Conservation (phyloP, 495 filamentous ascomycete species). For the Penicillium desertorum region DNA sequence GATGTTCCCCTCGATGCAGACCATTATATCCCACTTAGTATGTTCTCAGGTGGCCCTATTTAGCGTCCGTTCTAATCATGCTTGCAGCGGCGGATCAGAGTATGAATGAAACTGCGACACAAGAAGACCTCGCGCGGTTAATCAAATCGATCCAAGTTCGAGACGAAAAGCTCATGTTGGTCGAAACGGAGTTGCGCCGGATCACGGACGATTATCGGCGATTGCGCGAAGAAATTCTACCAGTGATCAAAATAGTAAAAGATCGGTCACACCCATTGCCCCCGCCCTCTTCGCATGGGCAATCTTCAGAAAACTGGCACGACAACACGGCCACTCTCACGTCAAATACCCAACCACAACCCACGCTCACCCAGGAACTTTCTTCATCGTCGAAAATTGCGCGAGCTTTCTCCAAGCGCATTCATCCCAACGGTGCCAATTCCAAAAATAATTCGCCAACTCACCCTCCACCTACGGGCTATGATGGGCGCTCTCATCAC, state of each 20-base stretch:
- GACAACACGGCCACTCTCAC: constrained; percentile 41
- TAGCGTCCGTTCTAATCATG: constrained; percentile 7
- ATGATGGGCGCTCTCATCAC: constrained; percentile 53
- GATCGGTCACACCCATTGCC: constrained; percentile 88
- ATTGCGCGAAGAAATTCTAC: constrained; percentile 85
- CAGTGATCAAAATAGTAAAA: constrained; percentile 84
- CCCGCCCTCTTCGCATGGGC: constrained; percentile 39
- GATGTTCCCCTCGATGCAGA: constrained; percentile 87
- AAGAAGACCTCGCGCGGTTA: constrained; percentile 86
- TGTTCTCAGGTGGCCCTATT: constrained; percentile 30
- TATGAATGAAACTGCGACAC: constrained; percentile 79
- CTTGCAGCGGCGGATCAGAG: constrained; percentile 80
- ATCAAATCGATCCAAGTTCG: constrained; percentile 82
- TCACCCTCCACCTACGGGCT: constrained; percentile 60
- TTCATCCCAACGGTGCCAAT: constrained; percentile 70
- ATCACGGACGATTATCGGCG: constrained; percentile 82
- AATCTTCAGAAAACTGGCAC: constrained; percentile 28
- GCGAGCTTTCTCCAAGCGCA: constrained; percentile 76
- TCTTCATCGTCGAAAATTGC: constrained; percentile 25
- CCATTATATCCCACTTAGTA: constrained; percentile 93
- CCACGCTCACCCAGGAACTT: constrained; percentile 28
- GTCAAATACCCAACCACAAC: constrained; percentile 44
- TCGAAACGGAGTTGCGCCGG: constrained; percentile 76
- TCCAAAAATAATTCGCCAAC: constrained; percentile 84
- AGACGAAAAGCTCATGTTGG: constrained; percentile 78